Evolutionary conservation across 139 green algal genomes (phyloP).

Genomic region (Tetradesmus lagerheimii): DNA sequence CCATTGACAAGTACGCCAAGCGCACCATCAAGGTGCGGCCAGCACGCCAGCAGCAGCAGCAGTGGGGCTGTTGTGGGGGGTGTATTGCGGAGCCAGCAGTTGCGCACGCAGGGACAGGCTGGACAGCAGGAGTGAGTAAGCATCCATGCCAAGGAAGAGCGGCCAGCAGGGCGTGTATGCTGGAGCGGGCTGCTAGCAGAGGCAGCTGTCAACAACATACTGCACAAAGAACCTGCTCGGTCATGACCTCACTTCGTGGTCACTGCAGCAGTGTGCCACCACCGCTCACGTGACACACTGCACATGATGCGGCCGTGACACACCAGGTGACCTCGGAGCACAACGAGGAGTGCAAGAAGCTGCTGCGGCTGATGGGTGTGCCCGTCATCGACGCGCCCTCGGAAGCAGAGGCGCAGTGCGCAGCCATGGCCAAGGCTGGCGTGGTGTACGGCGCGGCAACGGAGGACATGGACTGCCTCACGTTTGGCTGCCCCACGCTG

Average conservation of each 20-base stretch:
- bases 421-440: constrained; percentile 82
- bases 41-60: background rate
- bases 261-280: no score
- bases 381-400: constrained; percentile 88
- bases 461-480: constrained; percentile 99
- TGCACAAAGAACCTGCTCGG: no score
- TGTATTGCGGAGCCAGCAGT: background rate
- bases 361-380: constrained; percentile 97
- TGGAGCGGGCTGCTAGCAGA: no score
- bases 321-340: constrained; percentile 84
- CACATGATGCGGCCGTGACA: no score
- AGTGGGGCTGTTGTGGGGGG: background rate
- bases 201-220: no score
- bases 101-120: background rate
- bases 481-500: constrained; percentile 90
- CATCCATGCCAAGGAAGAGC: no score
- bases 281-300: no score
- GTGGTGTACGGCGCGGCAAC: constrained; percentile 93
- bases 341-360: constrained; percentile 95
- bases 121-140: no score
- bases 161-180: no score
- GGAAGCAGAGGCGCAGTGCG: constrained; percentile 97
- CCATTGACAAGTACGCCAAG: constrained; percentile 97
- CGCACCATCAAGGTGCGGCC: constrained; percentile 78
- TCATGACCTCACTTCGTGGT: no score